A percentile compares a stretch with the other conserved stretches of the same genome.
Evolutionary conservation across 345 rosid genomes (phyloP).

Genomic region (Lepidium aucheri): DNA sequence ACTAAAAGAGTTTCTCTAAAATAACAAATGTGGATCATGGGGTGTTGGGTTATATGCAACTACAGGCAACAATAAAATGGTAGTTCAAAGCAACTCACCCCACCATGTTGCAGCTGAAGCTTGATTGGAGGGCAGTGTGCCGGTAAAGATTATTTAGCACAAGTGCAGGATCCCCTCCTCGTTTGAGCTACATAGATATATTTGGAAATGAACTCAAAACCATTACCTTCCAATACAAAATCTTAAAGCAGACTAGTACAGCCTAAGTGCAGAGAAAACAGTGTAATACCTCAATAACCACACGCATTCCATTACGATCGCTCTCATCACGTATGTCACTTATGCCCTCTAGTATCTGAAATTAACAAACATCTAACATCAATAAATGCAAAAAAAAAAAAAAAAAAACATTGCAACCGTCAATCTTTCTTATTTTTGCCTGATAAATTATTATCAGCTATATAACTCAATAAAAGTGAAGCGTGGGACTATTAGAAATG

Average conservation of each 20-base stretch:
- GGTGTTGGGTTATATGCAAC: not conserved
- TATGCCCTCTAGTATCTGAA: conserved; percentile 82
- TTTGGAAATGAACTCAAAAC: not conserved
- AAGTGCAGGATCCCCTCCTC: conserved; percentile 77
- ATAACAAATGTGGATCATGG: not conserved
- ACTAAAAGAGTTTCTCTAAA: not conserved
- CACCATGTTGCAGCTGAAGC: conserved; percentile 97
- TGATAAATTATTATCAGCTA: not conserved
- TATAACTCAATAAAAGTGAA: not conserved
- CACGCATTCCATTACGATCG: conserved; percentile 90
- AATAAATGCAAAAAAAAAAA: not conserved
- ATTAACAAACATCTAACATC: conserved; percentile 8
- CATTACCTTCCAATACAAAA: conserved; percentile 1
- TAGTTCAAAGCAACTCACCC: conserved; percentile 49
- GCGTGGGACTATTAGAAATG: not conserved
- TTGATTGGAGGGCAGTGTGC: conserved; percentile 85
- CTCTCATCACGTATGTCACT: conserved; percentile 97
- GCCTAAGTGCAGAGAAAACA: not conserved
- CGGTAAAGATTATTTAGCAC: conserved; percentile 81
- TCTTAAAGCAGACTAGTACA: not conserved
- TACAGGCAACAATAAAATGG: not conserved
- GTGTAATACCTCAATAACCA: conserved; percentile 75
- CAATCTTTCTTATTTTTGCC: not conserved
- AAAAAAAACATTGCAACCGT: not conserved
- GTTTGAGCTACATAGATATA: conserved; percentile 52